A percentile compares a stretch with the other conserved stretches of the same genome.
Evolutionary conservation across 2,329 filamentous ascomycete species (phyloP).

Genomic region (Leptographium procerum): DNA sequence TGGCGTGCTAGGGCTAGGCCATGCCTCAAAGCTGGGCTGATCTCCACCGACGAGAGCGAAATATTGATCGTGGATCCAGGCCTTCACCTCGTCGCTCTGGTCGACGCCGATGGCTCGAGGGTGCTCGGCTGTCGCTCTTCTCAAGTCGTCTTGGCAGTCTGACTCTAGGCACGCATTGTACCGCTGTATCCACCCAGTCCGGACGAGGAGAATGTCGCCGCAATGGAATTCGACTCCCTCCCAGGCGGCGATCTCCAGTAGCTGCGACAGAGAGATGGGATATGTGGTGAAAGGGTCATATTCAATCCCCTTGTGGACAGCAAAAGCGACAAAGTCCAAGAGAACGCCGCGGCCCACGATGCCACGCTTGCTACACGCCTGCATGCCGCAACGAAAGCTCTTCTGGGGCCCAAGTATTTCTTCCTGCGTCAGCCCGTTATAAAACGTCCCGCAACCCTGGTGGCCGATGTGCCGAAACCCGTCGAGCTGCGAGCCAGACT

Average conservation of each 20-base stretch:
- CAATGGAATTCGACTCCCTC: slow-evolving; percentile 52
- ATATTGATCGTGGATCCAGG: slow-evolving; percentile 59
- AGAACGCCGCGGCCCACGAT: slow-evolving; percentile 44
- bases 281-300: slow-evolving; percentile 41
- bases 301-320: slow-evolving; percentile 34
- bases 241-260: slow-evolving; percentile 45
- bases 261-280: slow-evolving; percentile 39
- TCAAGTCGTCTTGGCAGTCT: slow-evolving; percentile 21
- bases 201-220: slow-evolving; percentile 56
- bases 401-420: neutral
- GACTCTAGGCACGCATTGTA: slow-evolving; percentile 35
- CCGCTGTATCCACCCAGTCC: slow-evolving; percentile 49
- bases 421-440: neutral
- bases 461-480: slow-evolving; percentile 27
- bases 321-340: slow-evolving; percentile 38
- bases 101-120: slow-evolving; percentile 24
- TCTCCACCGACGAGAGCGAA: slow-evolving; percentile 57
- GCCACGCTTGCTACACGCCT: slow-evolving; percentile 25
- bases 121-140: slow-evolving; percentile 18
- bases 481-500: slow-evolving; percentile 30
- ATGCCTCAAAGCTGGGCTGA: slow-evolving; percentile 47
- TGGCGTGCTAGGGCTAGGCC: slow-evolving; percentile 10
- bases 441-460: neutral
- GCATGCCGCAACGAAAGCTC: slow-evolving; percentile 3
- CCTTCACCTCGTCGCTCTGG: slow-evolving; percentile 38